These are phyloP conservation scores for Penicilliopsis zonata DNA, from an alignment of 495 filamentous ascomycete species.

Conservation along the genomic window DNA sequence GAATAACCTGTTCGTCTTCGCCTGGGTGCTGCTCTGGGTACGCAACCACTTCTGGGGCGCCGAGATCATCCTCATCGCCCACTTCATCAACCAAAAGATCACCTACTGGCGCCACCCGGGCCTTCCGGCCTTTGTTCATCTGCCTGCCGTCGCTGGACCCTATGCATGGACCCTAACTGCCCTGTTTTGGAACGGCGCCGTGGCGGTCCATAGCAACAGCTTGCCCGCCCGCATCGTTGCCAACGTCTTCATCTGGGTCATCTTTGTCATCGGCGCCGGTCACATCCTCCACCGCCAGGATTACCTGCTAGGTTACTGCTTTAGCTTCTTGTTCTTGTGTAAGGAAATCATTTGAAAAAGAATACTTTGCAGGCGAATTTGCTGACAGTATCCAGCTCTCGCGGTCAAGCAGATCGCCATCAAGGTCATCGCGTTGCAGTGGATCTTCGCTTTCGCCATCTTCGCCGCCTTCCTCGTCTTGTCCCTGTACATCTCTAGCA, in stretches of 20 bases:
- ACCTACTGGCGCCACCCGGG: conserved; percentile 69
- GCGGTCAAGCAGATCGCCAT: conserved; percentile 63
- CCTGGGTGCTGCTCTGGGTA: conserved; percentile 73
- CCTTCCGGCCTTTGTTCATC: conserved; percentile 58
- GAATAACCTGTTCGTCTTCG: conserved; percentile 68
- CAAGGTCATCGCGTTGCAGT: conserved; percentile 66
- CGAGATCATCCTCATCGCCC: conserved; percentile 63
- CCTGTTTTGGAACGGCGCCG: conserved; percentile 78
- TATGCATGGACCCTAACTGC: conserved; percentile 76
- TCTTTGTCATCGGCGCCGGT: conserved; percentile 59
- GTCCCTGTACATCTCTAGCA: conserved; percentile 50
- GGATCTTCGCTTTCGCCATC: conserved; percentile 83
- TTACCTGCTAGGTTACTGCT: conserved; percentile 68
- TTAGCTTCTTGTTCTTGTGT: conserved; percentile 61
- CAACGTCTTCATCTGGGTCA: conserved; percentile 77
- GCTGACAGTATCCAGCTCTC: conserved; percentile 34
- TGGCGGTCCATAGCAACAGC: conserved; percentile 48
- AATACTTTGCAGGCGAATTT: conserved; percentile 4
- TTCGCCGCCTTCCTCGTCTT: conserved; percentile 60
- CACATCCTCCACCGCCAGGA: conserved; percentile 64
- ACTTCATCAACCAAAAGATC: conserved; percentile 64
- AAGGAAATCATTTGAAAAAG: conserved; percentile 9
- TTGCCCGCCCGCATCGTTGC: conserved; percentile 63
- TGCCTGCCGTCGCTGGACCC: conserved; percentile 61
- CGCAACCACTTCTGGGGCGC: conserved; percentile 58